Evolutionary conservation across 148 eudicot species (phyloP).

Genomic region (Chenopodium suecicum): DNA sequence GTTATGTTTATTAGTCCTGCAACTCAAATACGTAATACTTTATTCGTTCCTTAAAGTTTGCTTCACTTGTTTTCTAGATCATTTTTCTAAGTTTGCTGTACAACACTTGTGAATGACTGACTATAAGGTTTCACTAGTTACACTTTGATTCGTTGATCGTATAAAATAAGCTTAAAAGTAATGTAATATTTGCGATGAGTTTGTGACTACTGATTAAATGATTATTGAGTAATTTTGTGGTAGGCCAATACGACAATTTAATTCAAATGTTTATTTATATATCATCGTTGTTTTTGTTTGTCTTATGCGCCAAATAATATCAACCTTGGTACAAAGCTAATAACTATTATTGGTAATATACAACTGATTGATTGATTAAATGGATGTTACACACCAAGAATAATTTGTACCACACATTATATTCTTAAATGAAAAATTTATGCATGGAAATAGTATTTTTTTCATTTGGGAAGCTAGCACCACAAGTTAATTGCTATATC

Average conservation of each 20-base stretch:
- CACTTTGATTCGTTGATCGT: too few relatives aligned
- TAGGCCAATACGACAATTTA: neutral
- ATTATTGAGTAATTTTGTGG: neutral
- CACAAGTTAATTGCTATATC: constrained; percentile 1
- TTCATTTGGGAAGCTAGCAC: neutral
- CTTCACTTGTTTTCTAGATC: too few relatives aligned
- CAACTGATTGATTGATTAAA: neutral
- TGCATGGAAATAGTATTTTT: neutral
- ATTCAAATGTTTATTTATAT: neutral
- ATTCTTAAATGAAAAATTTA: neutral
- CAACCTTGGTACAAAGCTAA: neutral
- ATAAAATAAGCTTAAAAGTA: too few relatives aligned
- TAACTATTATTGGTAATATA: neutral
- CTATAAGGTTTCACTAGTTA: too few relatives aligned
- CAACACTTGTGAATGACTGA: too few relatives aligned
- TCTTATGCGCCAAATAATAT: constrained; percentile 1
- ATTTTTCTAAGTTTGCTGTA: too few relatives aligned
- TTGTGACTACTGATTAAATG: too few relatives aligned
- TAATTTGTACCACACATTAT: constrained; percentile 5
- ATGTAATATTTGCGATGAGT: too few relatives aligned
- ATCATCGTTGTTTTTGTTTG: neutral
- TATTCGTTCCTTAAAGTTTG: too few relatives aligned
- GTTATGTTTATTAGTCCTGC: too few relatives aligned
- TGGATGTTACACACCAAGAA: neutral
- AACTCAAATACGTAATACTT: too few relatives aligned